These are phyloP conservation scores for Didymella lethalis DNA, from an alignment of 2,329 filamentous ascomycete species.

Conservation along the genomic window DNA sequence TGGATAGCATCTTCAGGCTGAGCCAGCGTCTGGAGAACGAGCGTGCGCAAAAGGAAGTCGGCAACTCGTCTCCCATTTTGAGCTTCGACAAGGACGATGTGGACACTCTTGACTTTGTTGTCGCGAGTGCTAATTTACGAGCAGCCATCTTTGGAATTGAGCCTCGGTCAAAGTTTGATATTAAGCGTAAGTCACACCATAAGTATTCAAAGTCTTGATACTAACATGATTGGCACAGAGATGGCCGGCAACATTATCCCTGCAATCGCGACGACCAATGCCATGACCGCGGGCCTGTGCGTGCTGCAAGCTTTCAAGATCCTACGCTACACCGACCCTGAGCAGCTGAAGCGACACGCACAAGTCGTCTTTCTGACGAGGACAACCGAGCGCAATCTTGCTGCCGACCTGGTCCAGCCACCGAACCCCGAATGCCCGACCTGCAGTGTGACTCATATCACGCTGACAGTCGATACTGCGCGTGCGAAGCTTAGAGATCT, in stretches of 20 bases:
- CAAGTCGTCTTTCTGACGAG: constrained; percentile 87
- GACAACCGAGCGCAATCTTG: constrained; percentile 65
- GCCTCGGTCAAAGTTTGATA: constrained; percentile 88
- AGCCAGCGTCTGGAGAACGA: constrained; percentile 75
- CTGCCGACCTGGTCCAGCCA: constrained; percentile 61
- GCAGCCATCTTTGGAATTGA: constrained; percentile 91
- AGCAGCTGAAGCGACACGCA: constrained; percentile 66
- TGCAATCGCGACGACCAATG: constrained; percentile 97
- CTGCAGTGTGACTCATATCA: constrained; percentile 76
- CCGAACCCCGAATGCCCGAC: constrained; percentile 86
- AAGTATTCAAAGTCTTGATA: background rate
- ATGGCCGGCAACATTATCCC: constrained; percentile 99
- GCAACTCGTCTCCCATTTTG: constrained; percentile 66
- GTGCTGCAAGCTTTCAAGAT: constrained; percentile 94
- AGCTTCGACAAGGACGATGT: constrained; percentile 96
- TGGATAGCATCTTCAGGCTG: constrained; percentile 79
- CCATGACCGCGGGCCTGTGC: constrained; percentile 91
- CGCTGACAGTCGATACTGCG: constrained; percentile 71
- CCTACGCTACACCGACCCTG: constrained; percentile 60
- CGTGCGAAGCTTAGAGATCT: constrained; percentile 80
- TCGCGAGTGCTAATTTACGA: constrained; percentile 87
- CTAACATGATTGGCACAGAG: constrained; percentile 59
- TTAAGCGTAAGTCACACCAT: constrained; percentile 68
- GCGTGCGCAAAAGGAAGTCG: constrained; percentile 62
- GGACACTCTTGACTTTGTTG: constrained; percentile 94